Evolutionary conservation across 768 basidiomycete genomes (phyloP), one percentile per base, ranked within the genome.

Genomic region (Mycena venus): DNA sequence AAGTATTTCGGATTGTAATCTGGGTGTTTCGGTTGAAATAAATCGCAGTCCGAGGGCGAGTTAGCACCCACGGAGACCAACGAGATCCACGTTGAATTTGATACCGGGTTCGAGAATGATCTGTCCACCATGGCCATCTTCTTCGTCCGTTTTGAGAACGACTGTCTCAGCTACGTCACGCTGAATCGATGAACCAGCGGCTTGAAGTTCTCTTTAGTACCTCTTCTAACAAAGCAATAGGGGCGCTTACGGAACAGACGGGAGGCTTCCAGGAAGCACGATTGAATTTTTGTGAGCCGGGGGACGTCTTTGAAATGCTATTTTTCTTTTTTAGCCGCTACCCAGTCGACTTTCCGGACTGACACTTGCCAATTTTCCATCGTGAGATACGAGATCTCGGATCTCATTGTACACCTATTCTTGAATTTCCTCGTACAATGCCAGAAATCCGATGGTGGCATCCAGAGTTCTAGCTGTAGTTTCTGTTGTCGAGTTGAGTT

Each of bases 391-490:
- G 23, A 78, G 75, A 17, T 56, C 40, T 42, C 61, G 59, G 27
- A 84, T 81, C 23, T 84, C 77, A 3, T 80, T 69, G 70, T 80
- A 79, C 10, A 82, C 77, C 72, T 80, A 79, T 23, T 85, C 79
- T 76, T 86, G 85, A 53, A 81, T 77, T 23, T 84, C 82, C 19
- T 83, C 80, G 63, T 84, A 75, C 2, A 85, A 56, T 0, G 83
- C 83, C 8, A 86, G 78, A 55, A 83, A 80, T 7, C 79, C 84
- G 15, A 86, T 61, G 2, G 81, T 80, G 56, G 80, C 84, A 2
- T 82, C 80, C 19, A 85, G 78, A 1, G 81, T 78, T 67, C 80
- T 77, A 3, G 85, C 84, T 4, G 82, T 84, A 12, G 82, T 85
- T 73, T 84, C 82, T 82, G 68, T 59, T 12, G 34, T 31, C n/a